Percentiles rank a stretch among this genome's conserved stretches.
Conservation (phyloP, 768 basidiomycete genomes). For the Suillus hirtellus region DNA sequence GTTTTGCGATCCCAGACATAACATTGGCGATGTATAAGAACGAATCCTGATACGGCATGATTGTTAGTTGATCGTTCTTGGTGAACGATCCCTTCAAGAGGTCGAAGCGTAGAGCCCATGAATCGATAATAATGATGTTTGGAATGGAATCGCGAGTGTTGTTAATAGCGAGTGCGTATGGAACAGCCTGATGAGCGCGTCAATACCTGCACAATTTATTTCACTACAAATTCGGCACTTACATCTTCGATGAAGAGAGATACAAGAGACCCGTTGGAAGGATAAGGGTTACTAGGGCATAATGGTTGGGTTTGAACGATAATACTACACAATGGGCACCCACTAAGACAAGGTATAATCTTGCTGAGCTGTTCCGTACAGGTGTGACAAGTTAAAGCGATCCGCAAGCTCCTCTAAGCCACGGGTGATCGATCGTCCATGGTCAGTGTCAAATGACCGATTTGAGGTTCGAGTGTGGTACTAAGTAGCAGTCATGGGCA, state of each 20-base stretch:
- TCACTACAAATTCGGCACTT: conserved; percentile 11
- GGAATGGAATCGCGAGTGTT: conserved; percentile 62
- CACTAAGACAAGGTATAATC: conserved; percentile 70
- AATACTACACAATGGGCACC: conserved; percentile 17
- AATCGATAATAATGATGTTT: conserved; percentile 64
- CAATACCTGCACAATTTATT: background rate
- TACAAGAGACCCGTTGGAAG: conserved; percentile 60
- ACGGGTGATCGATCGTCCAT: conserved; percentile 54
- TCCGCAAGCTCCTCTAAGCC: conserved; percentile 54
- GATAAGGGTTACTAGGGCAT: conserved; percentile 52
- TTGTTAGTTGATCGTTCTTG: conserved; percentile 78
- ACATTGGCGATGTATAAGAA: conserved; percentile 66
- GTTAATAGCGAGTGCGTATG: conserved; percentile 58
- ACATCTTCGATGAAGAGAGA: conserved; percentile 55
- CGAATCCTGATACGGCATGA: conserved; percentile 63
- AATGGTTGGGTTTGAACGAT: background rate
- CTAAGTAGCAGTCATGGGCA: conserved; percentile 31
- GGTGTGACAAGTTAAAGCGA: conserved; percentile 59
- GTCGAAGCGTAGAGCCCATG: conserved; percentile 66
- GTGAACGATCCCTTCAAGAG: conserved; percentile 71
- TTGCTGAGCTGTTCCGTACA: conserved; percentile 73
- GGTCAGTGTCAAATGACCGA: conserved; percentile 58
- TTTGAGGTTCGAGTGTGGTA: conserved; percentile 62
- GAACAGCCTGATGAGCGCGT: conserved; percentile 42
- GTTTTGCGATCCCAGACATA: conserved; percentile 46